Evolutionary conservation across 352 stramenopile species (phyloP).

Genomic region (Pythium myriotylum): DNA sequence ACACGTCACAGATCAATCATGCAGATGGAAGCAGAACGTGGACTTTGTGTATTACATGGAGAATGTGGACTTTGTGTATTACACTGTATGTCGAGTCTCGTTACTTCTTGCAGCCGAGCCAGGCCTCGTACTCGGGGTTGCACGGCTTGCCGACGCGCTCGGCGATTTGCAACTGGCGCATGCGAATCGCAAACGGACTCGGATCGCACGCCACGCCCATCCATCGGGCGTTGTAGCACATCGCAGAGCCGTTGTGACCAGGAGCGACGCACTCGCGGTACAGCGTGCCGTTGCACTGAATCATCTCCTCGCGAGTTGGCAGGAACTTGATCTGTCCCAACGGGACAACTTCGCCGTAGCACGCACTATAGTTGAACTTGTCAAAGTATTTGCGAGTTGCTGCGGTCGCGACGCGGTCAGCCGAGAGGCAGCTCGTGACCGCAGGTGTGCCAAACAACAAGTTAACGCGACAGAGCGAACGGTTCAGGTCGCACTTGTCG

Average conservation of each 20-base stretch:
- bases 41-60: no score
- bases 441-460: no score
- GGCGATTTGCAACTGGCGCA: conserved; percentile 38
- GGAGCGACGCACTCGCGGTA: conserved; percentile 25
- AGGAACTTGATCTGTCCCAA: no score
- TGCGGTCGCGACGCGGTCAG: neutral
- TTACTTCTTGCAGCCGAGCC: conserved; percentile 23
- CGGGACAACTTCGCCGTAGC: conserved; percentile 21
- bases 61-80: no score
- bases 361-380: conserved; percentile 8
- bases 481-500: no score
- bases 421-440: no score
- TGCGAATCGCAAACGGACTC: conserved; percentile 26
- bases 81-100: no score
- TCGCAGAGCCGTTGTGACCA: conserved; percentile 4
- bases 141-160: conserved; percentile 26
- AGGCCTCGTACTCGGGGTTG: conserved; percentile 32
- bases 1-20: no score
- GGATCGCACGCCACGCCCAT: conserved; percentile 35
- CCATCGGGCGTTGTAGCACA: conserved; percentile 37
- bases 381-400: conserved; percentile 2
- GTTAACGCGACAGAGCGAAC: no score
- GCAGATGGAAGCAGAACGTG: no score
- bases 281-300: conserved; percentile 5
- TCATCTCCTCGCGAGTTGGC: neutral